A percentile compares a stretch with the other conserved stretches of the same genome.
These are phyloP conservation scores for Penstemon davidsonii DNA, from an alignment of 257 asterid species.

Conservation along the genomic window DNA sequence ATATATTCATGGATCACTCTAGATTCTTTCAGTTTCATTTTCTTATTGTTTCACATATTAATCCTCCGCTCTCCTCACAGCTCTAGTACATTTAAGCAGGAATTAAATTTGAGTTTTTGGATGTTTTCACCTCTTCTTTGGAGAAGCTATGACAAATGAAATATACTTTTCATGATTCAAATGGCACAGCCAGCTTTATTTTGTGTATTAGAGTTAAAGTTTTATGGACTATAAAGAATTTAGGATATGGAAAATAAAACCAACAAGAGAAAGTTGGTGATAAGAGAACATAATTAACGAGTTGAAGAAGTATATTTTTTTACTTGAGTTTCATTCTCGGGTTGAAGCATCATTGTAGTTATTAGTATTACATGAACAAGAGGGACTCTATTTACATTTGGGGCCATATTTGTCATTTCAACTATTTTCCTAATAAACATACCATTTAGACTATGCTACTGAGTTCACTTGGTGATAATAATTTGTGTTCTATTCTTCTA, in stretches of 20 bases:
- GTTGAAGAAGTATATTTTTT: background rate
- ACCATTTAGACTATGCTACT: constrained; percentile 3
- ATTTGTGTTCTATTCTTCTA: constrained; percentile 1
- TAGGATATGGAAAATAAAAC: background rate
- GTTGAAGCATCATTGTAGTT: constrained; percentile 22
- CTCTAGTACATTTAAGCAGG: constrained; percentile 7
- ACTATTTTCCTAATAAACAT: constrained; percentile 2
- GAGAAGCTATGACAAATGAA: background rate
- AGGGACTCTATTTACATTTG: background rate
- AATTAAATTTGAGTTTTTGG: constrained; percentile 2
- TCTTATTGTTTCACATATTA: background rate
- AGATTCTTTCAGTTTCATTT: background rate
- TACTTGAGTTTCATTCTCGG: background rate
- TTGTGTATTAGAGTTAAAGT: background rate
- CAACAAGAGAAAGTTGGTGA: background rate
- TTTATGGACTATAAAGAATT: background rate
- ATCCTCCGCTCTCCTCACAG: background rate
- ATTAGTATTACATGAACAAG: too few relatives aligned
- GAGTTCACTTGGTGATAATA: constrained; percentile 11
- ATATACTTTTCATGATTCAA: background rate
- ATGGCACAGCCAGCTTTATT: constrained; percentile 13
- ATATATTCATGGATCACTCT: background rate
- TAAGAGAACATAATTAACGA: background rate
- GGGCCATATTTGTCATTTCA: constrained; percentile 10
- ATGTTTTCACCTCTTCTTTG: constrained; percentile 9